These are phyloP conservation scores for Psilocybe tampanensis DNA, from an alignment of 768 basidiomycete species.

Conservation along the genomic window DNA sequence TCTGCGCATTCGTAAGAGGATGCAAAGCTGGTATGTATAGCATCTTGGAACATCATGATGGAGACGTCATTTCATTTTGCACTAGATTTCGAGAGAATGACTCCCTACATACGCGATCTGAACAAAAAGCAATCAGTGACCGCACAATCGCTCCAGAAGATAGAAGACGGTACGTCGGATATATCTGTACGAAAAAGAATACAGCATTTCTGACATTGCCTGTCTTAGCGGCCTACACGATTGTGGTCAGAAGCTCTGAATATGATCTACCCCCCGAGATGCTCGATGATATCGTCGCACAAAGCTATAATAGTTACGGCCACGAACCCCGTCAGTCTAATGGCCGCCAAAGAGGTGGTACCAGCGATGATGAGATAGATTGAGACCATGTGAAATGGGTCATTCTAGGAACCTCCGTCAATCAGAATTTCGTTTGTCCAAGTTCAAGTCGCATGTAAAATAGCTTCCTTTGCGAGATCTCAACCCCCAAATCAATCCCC, in stretches of 20 bases:
- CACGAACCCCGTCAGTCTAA: slow-evolving; percentile 6
- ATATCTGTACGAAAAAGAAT: neutral
- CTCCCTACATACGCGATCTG: slow-evolving; percentile 70
- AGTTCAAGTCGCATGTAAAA: no score
- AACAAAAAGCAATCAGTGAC: slow-evolving; percentile 90
- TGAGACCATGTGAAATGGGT: slow-evolving; percentile 4
- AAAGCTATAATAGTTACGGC: slow-evolving; percentile 24
- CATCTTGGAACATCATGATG: neutral
- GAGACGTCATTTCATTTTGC: no score
- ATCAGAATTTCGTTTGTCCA: neutral
- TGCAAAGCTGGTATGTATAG: slow-evolving; percentile 65
- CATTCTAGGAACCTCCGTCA: slow-evolving; percentile 1
- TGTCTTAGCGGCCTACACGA: slow-evolving; percentile 66
- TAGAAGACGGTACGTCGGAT: slow-evolving; percentile 77
- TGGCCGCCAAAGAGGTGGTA: slow-evolving; percentile 19
- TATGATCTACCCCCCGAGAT: slow-evolving; percentile 69
- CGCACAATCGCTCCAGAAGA: slow-evolving; percentile 86
- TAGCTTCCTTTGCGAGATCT: no score
- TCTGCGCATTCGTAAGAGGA: slow-evolving; percentile 71
- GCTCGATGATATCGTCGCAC: slow-evolving; percentile 68
- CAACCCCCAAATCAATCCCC: neutral
- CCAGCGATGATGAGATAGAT: slow-evolving; percentile 25
- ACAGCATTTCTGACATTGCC: neutral
- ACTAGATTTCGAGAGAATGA: slow-evolving; percentile 75
- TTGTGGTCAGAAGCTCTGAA: slow-evolving; percentile 72